Percentiles rank a stretch among this genome's conserved stretches.
Conservation (phyloP, 2,329 filamentous ascomycete genomes). For the Fusarium sterilihyphosum region DNA sequence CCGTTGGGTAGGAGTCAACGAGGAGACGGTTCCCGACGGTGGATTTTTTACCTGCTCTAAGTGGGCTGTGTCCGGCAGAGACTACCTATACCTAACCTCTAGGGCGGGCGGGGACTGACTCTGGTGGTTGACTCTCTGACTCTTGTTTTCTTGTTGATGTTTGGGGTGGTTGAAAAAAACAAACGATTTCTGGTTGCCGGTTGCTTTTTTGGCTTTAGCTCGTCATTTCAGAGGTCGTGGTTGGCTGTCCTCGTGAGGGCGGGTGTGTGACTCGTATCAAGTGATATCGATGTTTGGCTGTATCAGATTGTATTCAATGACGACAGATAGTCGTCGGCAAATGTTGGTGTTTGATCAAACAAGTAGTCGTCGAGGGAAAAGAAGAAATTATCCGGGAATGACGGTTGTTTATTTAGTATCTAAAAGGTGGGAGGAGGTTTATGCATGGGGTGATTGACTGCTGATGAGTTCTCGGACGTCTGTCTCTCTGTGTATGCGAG, state of each 20-base stretch:
- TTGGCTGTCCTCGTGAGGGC: slow-evolving; percentile 29
- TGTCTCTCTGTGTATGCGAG: background rate
- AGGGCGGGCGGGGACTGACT: slow-evolving; percentile 6
- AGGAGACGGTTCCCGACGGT: slow-evolving; percentile 20
- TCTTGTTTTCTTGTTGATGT: slow-evolving; percentile 35
- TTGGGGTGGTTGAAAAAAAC: slow-evolving; percentile 20
- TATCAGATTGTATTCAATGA: slow-evolving; percentile 6
- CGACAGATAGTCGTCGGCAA: background rate
- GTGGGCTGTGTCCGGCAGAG: slow-evolving; percentile 24
- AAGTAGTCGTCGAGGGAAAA: slow-evolving; percentile 4
- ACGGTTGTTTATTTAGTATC: slow-evolving; percentile 40
- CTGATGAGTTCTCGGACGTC: slow-evolving; percentile 25
- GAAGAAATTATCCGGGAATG: slow-evolving; percentile 27
- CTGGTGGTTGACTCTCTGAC: slow-evolving; percentile 10
- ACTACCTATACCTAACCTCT: slow-evolving; percentile 2
- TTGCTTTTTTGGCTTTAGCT: slow-evolving; percentile 25
- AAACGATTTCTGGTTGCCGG: slow-evolving; percentile 19
- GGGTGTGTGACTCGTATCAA: slow-evolving; percentile 35
- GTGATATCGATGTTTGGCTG: slow-evolving; percentile 9
- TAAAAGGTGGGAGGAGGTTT: slow-evolving; percentile 9
- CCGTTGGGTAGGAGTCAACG: slow-evolving; percentile 32
- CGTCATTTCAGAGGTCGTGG: slow-evolving; percentile 13
- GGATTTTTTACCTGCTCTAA: slow-evolving; percentile 17
- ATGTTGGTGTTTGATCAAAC: background rate
- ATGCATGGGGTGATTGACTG: slow-evolving; percentile 30